Evolutionary conservation across 2,329 filamentous ascomycete genomes (phyloP).

Genomic region (Trichophyton rubrum): DNA sequence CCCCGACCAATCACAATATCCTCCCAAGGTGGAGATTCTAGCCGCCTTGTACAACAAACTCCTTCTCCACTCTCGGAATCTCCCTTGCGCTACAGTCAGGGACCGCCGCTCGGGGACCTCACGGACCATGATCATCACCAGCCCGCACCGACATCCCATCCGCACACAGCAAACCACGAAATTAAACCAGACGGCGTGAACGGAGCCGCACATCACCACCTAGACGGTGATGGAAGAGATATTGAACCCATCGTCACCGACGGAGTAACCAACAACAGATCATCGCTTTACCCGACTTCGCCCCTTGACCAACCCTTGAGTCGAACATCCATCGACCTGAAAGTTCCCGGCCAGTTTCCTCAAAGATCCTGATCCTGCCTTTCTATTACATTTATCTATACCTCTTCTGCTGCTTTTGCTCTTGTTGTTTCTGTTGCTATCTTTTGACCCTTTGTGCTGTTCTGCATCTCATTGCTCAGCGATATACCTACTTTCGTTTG

Average conservation of each 20-base stretch:
- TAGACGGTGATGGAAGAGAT: background rate
- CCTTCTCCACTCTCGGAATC: background rate
- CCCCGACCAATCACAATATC: background rate
- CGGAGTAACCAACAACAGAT: background rate
- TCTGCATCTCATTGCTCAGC: background rate
- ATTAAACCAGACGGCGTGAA: background rate
- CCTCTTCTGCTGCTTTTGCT: background rate
- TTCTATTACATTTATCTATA: background rate
- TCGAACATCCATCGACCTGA: constrained; percentile 45
- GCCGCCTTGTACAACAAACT: background rate
- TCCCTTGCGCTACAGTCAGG: background rate
- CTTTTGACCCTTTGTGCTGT: too few relatives aligned
- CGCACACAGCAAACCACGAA: background rate
- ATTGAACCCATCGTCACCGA: background rate
- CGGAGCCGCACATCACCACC: background rate
- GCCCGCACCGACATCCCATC: background rate
- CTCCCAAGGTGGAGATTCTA: background rate
- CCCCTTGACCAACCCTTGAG: constrained; percentile 25
- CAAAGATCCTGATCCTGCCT: background rate
- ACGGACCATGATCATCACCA: background rate
- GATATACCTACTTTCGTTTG: background rate
- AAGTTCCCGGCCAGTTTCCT: constrained; percentile 58
- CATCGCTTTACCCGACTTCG: background rate
- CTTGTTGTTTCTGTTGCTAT: background rate
- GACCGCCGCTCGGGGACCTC: background rate